These are phyloP conservation scores for Avena sativa DNA, from an alignment of 176 grass and related monocot species.

Conservation along the genomic window DNA sequence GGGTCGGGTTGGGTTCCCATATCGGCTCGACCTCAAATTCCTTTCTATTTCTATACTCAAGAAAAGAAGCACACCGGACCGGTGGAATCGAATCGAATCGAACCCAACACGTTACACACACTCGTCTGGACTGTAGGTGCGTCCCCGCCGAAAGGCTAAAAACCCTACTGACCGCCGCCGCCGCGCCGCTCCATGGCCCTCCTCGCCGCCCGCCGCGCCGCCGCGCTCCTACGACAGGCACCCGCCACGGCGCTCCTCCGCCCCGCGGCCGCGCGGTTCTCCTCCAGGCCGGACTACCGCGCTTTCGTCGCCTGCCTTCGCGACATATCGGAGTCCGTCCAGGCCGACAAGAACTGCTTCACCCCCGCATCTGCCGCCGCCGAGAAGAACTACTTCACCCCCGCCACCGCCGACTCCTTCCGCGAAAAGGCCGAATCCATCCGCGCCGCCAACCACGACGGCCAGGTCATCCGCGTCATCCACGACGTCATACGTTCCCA, in stretches of 20 bases:
- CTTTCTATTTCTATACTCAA: too few species aligned
- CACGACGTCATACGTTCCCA: conserved; percentile 27
- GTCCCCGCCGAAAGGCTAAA: too few species aligned
- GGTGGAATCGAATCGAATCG: too few species aligned
- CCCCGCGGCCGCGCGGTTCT: conserved; percentile 36
- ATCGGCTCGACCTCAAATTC: too few species aligned
- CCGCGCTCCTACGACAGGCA: neutral
- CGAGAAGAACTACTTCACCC: neutral
- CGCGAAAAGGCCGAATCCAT: conserved; percentile 32
- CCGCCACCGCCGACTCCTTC: neutral
- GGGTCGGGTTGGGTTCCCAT: too few species aligned
- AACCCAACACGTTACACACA: too few species aligned
- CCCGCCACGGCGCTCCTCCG: conserved; percentile 1
- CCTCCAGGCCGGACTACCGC: conserved; percentile 37
- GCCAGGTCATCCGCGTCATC: conserved; percentile 54
- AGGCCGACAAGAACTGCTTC: neutral
- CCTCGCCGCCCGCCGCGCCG: conserved; percentile 28
- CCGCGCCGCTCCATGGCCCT: conserved; percentile 4
- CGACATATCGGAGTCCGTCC: neutral
- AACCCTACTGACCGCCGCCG: too few species aligned
- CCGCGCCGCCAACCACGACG: conserved; percentile 1
- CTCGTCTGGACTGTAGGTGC: too few species aligned
- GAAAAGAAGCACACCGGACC: too few species aligned
- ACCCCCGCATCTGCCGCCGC: neutral
- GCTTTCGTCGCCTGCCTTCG: neutral